Conservation (phyloP, 345 rosid genomes). For the Angophora floribunda region DNA sequence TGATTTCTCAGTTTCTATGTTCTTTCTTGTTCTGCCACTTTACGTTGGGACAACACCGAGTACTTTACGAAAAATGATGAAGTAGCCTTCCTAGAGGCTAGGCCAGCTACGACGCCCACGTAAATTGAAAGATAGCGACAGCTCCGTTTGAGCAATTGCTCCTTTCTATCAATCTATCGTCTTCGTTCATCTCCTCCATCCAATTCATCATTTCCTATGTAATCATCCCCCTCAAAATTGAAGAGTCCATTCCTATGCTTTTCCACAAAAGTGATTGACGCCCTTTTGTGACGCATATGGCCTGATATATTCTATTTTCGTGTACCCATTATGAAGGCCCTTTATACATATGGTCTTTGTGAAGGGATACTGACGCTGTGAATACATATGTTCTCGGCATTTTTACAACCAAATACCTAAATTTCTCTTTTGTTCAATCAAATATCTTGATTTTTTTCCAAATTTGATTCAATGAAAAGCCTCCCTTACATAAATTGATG, state of each 20-base stretch:
- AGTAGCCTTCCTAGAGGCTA: neutral
- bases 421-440: neutral
- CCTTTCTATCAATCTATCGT: neutral
- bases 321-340: accelerated
- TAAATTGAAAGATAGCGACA: neutral
- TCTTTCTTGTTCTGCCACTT: neutral
- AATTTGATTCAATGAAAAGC: neutral
- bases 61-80: neutral
- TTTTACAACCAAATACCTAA: neutral
- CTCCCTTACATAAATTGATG: neutral
- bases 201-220: neutral
- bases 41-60: neutral
- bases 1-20: neutral
- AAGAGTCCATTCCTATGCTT: neutral
- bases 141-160: neutral
- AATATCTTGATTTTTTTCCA: neutral
- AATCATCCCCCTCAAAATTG: neutral
- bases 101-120: neutral
- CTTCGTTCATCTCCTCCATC: neutral
- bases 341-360: neutral
- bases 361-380: neutral
- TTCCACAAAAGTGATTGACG: neutral
- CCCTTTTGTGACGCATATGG: neutral
- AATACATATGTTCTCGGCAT: neutral
- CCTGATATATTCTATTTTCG: neutral